A percentile compares a stretch with the other conserved stretches of the same genome.
phyloP scores from a whole-genome alignment of 345 rosid genomes.

The thale cress (Arabidopsis thaliana) region TAIR10.1 NC_003076.8:5083001-5083500 shows the following conservation, averaged over 20 bases:
- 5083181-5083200: not conserved
- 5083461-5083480: not conserved
- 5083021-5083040: not conserved
- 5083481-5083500: not conserved
- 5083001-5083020: not conserved
- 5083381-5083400: no score
- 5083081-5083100: not conserved
- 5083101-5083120: not conserved
- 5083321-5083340: not conserved
- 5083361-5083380: not conserved
- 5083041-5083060: not conserved
- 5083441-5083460: not conserved
- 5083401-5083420: no score
- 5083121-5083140: not conserved
- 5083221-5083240: not conserved
- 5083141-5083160: not conserved
- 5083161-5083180: not conserved
- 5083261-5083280: not conserved
- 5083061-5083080: not conserved
- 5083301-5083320: not conserved
- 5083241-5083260: not conserved
- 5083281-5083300: not conserved
- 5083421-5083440: not conserved
- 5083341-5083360: not conserved
- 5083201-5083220: not conserved